phyloP scores from a whole-genome alignment of 2,329 filamentous ascomycete species.

The Aspergillus pseudoterreus region DNA sequence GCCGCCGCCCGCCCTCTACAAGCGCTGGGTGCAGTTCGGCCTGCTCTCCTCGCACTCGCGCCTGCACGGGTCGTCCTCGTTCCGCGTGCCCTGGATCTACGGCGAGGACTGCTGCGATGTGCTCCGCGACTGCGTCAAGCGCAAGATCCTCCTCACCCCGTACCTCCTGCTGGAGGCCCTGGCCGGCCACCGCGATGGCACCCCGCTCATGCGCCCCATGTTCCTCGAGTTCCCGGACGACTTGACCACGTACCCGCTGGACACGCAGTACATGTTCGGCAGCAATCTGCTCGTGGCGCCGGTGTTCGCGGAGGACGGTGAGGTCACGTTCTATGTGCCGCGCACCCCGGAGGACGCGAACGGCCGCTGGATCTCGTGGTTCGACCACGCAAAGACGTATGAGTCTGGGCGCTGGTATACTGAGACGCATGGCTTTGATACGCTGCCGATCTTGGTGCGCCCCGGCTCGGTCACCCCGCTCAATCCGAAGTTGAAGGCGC shows the following conservation, averaged over 20 bases:
- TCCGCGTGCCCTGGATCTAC: conserved; percentile 72
- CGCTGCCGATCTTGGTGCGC: conserved; percentile 56
- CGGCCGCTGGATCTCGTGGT: conserved; percentile 48
- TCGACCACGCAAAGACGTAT: conserved; percentile 42
- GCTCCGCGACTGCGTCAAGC: conserved; percentile 50
- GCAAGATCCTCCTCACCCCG: conserved; percentile 57
- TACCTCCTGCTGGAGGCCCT: conserved; percentile 55
- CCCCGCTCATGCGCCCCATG: conserved; percentile 62
- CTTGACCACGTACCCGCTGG: conserved; percentile 63
- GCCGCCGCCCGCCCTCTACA: conserved; percentile 67
- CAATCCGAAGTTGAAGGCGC: conserved; percentile 24
- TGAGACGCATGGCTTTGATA: conserved; percentile 58
- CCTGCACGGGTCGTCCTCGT: conserved; percentile 66
- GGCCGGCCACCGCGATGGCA: conserved; percentile 50
- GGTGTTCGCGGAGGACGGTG: conserved; percentile 60
- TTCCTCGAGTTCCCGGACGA: conserved; percentile 70
- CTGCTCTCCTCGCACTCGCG: conserved; percentile 67
- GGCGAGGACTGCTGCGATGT: conserved; percentile 61
- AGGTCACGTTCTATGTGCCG: conserved; percentile 63
- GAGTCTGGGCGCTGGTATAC: conserved; percentile 52
- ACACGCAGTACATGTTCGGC: conserved; percentile 73
- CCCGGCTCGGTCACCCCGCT: conserved; percentile 36
- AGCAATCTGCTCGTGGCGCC: conserved; percentile 61
- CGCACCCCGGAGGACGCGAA: conserved; percentile 47
- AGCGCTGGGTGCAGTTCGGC: conserved; percentile 75